phyloP scores from a whole-genome alignment of 495 filamentous ascomycete species.

The Glonium stellatum region DNA sequence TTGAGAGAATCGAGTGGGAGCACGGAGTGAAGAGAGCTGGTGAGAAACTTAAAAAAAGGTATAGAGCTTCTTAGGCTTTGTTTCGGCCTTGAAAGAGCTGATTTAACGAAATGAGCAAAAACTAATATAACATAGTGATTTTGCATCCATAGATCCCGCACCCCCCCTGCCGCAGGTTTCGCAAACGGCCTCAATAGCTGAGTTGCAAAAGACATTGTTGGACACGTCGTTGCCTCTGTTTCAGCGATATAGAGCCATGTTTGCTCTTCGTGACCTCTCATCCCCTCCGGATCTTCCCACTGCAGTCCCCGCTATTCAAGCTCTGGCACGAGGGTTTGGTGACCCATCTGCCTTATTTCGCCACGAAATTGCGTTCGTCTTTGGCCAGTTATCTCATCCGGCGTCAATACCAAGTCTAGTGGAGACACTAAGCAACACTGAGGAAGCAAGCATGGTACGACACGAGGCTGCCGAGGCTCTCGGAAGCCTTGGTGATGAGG shows the following conservation, averaged over 20 bases:
- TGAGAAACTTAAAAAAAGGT: conserved; percentile 77
- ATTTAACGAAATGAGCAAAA: background rate
- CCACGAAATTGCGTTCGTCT: conserved; percentile 97
- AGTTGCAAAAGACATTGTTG: conserved; percentile 67
- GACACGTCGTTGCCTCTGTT: conserved; percentile 77
- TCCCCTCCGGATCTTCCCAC: conserved; percentile 87
- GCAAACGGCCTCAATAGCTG: conserved; percentile 52
- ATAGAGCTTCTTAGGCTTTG: conserved; percentile 2
- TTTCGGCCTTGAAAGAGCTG: no score
- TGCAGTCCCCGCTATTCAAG: conserved; percentile 71
- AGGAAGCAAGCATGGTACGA: conserved; percentile 90
- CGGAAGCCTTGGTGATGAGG: conserved; percentile 89
- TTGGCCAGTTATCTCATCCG: conserved; percentile 90
- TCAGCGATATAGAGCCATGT: conserved; percentile 94
- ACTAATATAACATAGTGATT: conserved; percentile 57
- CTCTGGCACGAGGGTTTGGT: conserved; percentile 76
- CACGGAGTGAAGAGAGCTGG: conserved; percentile 60
- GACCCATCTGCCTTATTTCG: conserved; percentile 92
- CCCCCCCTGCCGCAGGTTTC: conserved; percentile 68
- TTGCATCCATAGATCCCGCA: conserved; percentile 91
- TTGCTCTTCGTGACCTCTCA: conserved; percentile 84
- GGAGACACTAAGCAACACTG: conserved; percentile 63
- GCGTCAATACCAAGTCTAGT: conserved; percentile 89
- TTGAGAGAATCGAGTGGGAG: conserved; percentile 91
- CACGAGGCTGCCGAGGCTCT: conserved; percentile 97